Evolutionary conservation across 306 rosid species (phyloP).

Genomic region (Mimosa pudica): DNA sequence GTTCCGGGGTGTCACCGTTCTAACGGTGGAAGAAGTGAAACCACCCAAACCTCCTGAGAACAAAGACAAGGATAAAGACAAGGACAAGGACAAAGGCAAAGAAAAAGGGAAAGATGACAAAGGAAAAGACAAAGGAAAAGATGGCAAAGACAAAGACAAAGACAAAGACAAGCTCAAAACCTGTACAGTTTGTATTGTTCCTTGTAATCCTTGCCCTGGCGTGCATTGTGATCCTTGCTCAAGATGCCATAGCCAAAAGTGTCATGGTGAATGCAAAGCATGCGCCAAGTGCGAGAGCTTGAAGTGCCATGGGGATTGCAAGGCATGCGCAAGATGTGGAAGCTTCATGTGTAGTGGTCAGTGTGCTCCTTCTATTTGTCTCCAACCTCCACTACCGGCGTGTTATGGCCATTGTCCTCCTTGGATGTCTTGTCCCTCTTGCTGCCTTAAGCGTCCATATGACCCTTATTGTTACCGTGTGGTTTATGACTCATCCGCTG

Average conservation of each 20-base stretch:
- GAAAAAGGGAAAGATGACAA: neutral
- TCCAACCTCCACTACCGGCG: neutral
- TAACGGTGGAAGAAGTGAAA: slow-evolving; percentile 34
- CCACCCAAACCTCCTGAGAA: neutral
- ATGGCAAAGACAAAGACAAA: neutral
- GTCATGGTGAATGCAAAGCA: slow-evolving; percentile 12
- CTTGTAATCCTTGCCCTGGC: neutral
- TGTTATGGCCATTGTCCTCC: slow-evolving; percentile 25
- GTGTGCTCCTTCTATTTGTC: neutral
- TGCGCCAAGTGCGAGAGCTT: neutral
- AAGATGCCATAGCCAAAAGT: neutral
- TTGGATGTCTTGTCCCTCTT: slow-evolving; percentile 2
- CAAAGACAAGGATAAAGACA: neutral
- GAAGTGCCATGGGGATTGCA: neutral
- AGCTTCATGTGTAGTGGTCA: neutral
- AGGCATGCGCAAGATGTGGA: neutral
- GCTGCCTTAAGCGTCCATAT: neutral
- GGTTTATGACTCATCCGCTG: slow-evolving; percentile 27
- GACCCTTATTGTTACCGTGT: slow-evolving; percentile 25
- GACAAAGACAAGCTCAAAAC: neutral
- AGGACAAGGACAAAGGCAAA: neutral
- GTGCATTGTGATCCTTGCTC: neutral
- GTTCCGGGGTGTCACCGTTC: slow-evolving; percentile 24
- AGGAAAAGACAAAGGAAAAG: neutral
- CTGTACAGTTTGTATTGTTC: neutral